These are phyloP conservation scores for Syncephalastrum racemosum DNA, from an alignment of 371 early-diverging fungal genomes.

Conservation along the genomic window DNA sequence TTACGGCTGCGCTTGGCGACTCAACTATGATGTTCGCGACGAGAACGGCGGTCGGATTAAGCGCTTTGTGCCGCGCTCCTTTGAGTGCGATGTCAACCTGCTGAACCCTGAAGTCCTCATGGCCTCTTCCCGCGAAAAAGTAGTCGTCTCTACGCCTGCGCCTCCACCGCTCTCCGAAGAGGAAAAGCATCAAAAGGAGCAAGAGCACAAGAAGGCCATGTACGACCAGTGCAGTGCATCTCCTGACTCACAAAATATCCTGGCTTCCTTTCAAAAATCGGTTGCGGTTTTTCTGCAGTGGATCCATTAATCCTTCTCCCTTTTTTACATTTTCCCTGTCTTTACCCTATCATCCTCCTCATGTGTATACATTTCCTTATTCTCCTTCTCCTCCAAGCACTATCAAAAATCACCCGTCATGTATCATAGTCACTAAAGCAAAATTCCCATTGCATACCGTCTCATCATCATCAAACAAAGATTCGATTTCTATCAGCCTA, in stretches of 20 bases:
- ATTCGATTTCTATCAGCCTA: no score
- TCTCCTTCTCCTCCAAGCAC: no score
- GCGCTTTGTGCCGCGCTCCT: constrained; percentile 8
- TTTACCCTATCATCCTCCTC: no score
- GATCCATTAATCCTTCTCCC: not conserved
- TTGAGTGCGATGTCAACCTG: constrained; percentile 17
- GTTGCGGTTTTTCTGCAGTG: constrained; percentile 1
- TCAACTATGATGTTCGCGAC: constrained; percentile 11
- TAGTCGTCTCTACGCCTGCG: constrained; percentile 5
- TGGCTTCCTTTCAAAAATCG: constrained; percentile 1
- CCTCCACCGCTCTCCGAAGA: constrained; percentile 2
- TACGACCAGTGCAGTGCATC: no score
- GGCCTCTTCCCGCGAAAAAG: constrained; percentile 10
- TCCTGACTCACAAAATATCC: no score
- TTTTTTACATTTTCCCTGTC: no score
- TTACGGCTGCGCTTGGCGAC: constrained; percentile 13
- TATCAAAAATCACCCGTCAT: no score
- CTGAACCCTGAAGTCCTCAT: constrained; percentile 19
- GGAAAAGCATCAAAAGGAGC: constrained; percentile 6
- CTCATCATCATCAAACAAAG: no score
- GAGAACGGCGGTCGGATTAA: not conserved
- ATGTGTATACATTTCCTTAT: no score
- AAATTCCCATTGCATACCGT: no score
- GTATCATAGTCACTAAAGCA: no score
- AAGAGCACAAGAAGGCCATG: constrained; percentile 1